A percentile compares a stretch with the other conserved stretches of the same genome.
Evolutionary conservation across 176 grass and related monocot genomes (phyloP).

Genomic region (Oryza glaberrima): DNA sequence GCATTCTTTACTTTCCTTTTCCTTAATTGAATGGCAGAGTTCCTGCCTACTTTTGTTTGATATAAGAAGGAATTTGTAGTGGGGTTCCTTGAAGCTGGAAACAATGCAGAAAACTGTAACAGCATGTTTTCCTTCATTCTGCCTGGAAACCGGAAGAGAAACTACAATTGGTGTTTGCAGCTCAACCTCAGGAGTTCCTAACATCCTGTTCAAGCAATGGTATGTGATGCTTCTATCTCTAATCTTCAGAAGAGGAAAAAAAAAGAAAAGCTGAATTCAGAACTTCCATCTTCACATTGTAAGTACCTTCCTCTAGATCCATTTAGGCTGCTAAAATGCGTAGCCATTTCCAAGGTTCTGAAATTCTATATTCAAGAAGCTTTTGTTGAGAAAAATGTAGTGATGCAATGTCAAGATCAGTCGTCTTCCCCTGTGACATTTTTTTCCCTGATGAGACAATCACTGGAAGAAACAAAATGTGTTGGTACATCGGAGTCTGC

Average conservation of each 20-base stretch:
- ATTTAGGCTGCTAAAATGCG: not conserved
- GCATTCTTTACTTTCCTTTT: not conserved
- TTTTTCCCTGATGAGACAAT: not conserved
- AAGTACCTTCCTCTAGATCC: not conserved
- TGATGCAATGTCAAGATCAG: not conserved
- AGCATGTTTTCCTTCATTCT: not conserved
- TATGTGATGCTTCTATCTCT: not conserved
- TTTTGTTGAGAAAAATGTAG: not conserved
- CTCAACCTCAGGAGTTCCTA: not conserved
- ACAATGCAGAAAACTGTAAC: not conserved
- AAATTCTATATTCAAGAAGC: not conserved
- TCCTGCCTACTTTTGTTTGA: not conserved
- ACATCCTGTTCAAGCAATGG: not conserved
- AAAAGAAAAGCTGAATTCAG: not conserved
- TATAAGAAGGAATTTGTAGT: not conserved
- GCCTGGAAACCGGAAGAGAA: not conserved
- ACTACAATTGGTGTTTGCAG: not conserved
- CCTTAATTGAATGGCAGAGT: not conserved
- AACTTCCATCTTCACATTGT: not conserved
- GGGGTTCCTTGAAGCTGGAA: not conserved
- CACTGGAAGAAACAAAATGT: not conserved
- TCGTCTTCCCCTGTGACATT: not conserved
- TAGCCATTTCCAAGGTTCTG: not conserved
- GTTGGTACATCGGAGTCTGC: constrained; percentile 9
- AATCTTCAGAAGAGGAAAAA: not conserved